phyloP scores from a whole-genome alignment of 768 basidiomycete species.

The Galerina sulciceps region DNA sequence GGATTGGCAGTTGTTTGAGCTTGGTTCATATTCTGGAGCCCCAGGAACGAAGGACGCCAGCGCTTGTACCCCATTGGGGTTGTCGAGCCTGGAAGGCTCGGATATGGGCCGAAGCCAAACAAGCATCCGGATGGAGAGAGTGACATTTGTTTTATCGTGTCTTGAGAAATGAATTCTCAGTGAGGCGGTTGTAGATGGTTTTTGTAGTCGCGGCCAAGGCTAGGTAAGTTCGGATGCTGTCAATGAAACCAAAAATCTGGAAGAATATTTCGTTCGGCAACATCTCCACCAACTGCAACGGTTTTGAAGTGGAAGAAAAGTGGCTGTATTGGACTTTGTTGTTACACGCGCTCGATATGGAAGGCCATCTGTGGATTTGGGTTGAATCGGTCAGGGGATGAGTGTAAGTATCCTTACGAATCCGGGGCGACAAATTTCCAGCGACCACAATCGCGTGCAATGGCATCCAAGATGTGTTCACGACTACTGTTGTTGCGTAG shows the following conservation, averaged over 20 bases:
- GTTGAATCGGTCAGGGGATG: too few species aligned
- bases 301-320: not conserved
- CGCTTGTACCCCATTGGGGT: not conserved
- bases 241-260: not conserved
- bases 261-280: not conserved
- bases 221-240: not conserved
- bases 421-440: conserved; percentile 12
- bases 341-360: too few species aligned
- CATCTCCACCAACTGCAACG: not conserved
- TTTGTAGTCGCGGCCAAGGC: not conserved
- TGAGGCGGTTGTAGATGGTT: not conserved
- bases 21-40: not conserved
- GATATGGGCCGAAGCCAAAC: not conserved
- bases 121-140: not conserved
- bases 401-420: not conserved
- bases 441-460: conserved; percentile 5
- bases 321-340: not conserved
- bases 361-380: not conserved
- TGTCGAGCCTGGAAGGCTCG: too few species aligned
- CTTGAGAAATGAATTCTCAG: not conserved
- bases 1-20: too few species aligned
- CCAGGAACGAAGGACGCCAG: not conserved
- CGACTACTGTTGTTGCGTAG: not conserved
- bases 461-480: not conserved
- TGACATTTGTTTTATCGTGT: not conserved